These are phyloP conservation scores for Boletus edulis DNA, from an alignment of 768 basidiomycete species.

Conservation along the genomic window DNA sequence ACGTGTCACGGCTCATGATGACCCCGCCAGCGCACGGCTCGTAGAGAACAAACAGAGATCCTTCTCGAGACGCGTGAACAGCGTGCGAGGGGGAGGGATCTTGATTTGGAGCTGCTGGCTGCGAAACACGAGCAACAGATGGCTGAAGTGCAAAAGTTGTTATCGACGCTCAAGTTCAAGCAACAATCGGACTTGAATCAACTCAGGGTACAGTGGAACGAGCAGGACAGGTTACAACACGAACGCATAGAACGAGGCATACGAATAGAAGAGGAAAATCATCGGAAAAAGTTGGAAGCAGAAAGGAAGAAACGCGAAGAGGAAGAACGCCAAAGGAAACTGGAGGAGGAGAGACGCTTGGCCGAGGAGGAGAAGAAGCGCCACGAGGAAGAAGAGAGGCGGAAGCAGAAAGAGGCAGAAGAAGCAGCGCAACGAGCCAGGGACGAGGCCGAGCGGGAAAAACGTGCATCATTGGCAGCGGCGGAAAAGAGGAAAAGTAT, in stretches of 20 bases:
- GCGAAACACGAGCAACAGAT: constrained; percentile 48
- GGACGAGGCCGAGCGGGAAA: constrained; percentile 36
- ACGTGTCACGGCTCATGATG: background rate
- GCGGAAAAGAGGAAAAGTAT: constrained; percentile 39
- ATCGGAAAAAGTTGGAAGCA: constrained; percentile 49
- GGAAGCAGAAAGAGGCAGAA: constrained; percentile 32
- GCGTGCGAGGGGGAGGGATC: constrained; percentile 4
- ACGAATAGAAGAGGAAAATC: constrained; percentile 59
- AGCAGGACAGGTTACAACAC: constrained; percentile 45
- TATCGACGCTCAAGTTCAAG: constrained; percentile 42
- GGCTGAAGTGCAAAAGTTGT: constrained; percentile 45
- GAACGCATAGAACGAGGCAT: constrained; percentile 63
- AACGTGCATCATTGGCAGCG: constrained; percentile 35
- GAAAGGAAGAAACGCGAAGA: constrained; percentile 53
- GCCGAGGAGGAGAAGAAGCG: constrained; percentile 43
- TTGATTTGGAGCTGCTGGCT: constrained; percentile 32
- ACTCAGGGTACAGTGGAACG: constrained; percentile 45
- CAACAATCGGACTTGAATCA: constrained; percentile 46
- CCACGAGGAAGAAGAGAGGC: constrained; percentile 42
- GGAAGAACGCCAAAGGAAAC: constrained; percentile 44
- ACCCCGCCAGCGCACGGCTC: constrained; percentile 36
- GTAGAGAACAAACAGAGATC: constrained; percentile 27
- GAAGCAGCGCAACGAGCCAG: constrained; percentile 29
- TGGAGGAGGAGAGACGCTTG: constrained; percentile 46
- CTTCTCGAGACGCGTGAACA: constrained; percentile 20